phyloP scores from a whole-genome alignment of 2,329 filamentous ascomycete species.

The Beauveria bassiana region DNA sequence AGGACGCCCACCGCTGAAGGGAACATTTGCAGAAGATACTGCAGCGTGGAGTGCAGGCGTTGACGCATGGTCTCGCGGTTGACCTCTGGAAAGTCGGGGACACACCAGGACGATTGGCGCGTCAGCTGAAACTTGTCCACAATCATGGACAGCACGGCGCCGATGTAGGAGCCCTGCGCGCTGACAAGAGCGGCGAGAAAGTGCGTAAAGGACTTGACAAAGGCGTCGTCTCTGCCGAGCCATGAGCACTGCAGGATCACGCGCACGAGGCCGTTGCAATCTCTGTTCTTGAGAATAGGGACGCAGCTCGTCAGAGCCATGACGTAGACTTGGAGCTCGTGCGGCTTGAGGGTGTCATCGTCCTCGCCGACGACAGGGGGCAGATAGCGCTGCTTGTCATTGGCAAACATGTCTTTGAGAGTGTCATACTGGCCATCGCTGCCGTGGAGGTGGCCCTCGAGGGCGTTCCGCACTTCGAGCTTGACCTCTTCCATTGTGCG shows the following conservation, averaged over 20 bases:
- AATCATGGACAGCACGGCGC: constrained; percentile 68
- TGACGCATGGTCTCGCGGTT: constrained; percentile 57
- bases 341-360: constrained; percentile 41
- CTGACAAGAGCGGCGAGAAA: constrained; percentile 69
- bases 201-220: constrained; percentile 59
- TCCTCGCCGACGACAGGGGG: constrained; percentile 34
- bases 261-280: constrained; percentile 51
- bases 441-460: constrained; percentile 49
- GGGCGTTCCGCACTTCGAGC: constrained; percentile 43
- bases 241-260: constrained; percentile 54
- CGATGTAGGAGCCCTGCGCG: constrained; percentile 72
- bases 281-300: constrained; percentile 50
- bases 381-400: constrained; percentile 36
- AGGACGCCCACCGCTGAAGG: constrained; percentile 69
- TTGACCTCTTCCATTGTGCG: constrained; percentile 49
- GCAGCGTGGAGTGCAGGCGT: constrained; percentile 68
- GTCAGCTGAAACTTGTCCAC: constrained; percentile 64
- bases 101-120: constrained; percentile 36
- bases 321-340: constrained; percentile 53
- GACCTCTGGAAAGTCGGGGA: constrained; percentile 50
- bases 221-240: constrained; percentile 57
- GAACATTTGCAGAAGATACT: constrained; percentile 70
- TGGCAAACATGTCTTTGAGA: constrained; percentile 51
- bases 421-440: constrained; percentile 54
- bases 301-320: constrained; percentile 55